Evolutionary conservation across 1,139 yeast species (phyloP).

Genomic region (Barnettozyma hawaiiensis): DNA sequence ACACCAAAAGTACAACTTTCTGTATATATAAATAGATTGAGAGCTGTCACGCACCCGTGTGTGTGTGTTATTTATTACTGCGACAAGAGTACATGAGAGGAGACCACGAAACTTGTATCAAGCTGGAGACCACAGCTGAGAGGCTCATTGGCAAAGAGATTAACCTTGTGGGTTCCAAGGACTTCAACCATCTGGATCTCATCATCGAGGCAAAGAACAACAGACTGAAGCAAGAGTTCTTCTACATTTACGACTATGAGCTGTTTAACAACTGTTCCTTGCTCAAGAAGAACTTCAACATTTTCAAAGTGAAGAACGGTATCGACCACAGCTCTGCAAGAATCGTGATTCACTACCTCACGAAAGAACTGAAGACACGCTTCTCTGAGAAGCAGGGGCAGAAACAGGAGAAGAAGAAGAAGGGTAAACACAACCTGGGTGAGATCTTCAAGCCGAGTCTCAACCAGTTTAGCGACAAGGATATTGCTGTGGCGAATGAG

Average conservation of each 20-base stretch:
- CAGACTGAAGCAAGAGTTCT: constrained; percentile 25
- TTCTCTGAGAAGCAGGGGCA: constrained; percentile 8
- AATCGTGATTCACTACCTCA: constrained; percentile 29
- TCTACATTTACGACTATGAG: constrained; percentile 26
- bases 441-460: constrained; percentile 31
- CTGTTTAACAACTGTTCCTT: constrained; percentile 24
- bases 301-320: constrained; percentile 22
- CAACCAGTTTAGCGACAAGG: constrained; percentile 29
- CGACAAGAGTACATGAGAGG: not conserved
- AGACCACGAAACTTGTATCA: constrained; percentile 5
- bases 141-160: constrained; percentile 24
- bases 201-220: constrained; percentile 25
- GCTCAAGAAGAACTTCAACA: constrained; percentile 25
- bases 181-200: constrained; percentile 24
- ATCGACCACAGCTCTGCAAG: constrained; percentile 29
- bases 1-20: too few species aligned
- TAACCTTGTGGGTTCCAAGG: constrained; percentile 19
- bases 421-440: constrained; percentile 16
- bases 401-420: constrained; percentile 1
- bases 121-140: constrained; percentile 24
- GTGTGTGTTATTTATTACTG: not conserved
- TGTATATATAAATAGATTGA: not conserved
- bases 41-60: constrained; percentile 1
- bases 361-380: constrained; percentile 26
- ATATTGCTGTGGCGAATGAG: constrained; percentile 23